phyloP scores from a whole-genome alignment of 148 eudicot genomes.

The Pharnaceum exiguum region DNA sequence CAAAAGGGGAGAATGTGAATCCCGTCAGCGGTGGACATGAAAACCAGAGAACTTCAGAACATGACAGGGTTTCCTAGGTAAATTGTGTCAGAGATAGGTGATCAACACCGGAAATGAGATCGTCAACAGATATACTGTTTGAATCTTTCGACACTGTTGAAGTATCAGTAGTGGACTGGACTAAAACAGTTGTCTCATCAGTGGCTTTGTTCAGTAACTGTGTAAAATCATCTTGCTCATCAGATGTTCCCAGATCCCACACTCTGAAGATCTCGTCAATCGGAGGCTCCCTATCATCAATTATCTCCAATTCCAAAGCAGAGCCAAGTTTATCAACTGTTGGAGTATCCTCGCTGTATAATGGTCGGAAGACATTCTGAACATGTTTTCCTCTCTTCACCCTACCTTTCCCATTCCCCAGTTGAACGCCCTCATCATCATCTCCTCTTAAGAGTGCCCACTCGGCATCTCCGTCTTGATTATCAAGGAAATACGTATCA shows the following conservation, averaged over 20 bases:
- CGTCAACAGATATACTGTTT: slow-evolving; percentile 40
- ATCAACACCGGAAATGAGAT: slow-evolving; percentile 48
- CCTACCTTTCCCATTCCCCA: slow-evolving; percentile 7
- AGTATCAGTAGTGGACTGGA: slow-evolving; percentile 19
- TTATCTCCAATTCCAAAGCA: slow-evolving; percentile 26
- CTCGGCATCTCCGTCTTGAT: slow-evolving; percentile 18
- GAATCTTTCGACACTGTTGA: slow-evolving; percentile 23
- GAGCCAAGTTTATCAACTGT: slow-evolving; percentile 15
- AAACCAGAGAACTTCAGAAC: not conserved
- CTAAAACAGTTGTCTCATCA: slow-evolving; percentile 22
- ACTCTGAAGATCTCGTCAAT: slow-evolving; percentile 53
- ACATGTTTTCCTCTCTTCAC: slow-evolving; percentile 5
- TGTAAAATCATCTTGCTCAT: slow-evolving; percentile 54
- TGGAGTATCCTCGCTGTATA: slow-evolving; percentile 27
- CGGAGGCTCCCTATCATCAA: slow-evolving; percentile 22
- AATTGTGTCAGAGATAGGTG: slow-evolving; percentile 49
- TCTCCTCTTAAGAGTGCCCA: slow-evolving; percentile 14
- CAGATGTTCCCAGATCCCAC: slow-evolving; percentile 59
- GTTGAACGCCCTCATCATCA: slow-evolving; percentile 9
- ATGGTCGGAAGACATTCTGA: slow-evolving; percentile 31
- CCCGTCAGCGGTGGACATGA: not conserved
- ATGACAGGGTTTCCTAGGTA: slow-evolving; percentile 11
- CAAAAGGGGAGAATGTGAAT: not conserved
- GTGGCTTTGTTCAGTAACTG: slow-evolving; percentile 40
- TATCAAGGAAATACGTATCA: slow-evolving; percentile 22